Evolutionary conservation across 306 rosid genomes (phyloP), one percentile per base, ranked within the genome.

Genomic region (Corylus avellana): DNA sequence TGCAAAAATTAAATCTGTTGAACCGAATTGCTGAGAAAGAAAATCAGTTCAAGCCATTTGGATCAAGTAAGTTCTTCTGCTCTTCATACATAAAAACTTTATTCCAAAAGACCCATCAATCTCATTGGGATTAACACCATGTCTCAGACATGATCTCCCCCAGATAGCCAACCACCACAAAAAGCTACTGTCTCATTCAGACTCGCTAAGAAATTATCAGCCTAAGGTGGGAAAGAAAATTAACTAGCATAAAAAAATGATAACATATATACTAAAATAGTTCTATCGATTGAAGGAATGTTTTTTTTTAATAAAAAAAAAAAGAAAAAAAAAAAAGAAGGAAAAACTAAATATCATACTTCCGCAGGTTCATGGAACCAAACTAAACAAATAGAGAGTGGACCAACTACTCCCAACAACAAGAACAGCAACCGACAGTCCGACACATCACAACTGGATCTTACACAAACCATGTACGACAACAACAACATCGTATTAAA

Each of bases 81-180:
- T 68, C 72, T n/a, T 68, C 47, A 4, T 67, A 17, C 72, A 14
- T 67, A 67, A 67, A 22, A 64, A 14, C 47, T 64, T 64, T 35
- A 35, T 64, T 29, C 22, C 22, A 12, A 14, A 68, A 68, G 7
- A 39, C 3, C 7, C 13, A 42, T 18, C 7, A 25, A 3, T 25
- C 66, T 59, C 37, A 22, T 25, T 59, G 66, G 16, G 29, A 42
- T 4, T 59, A 29, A 12, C 27, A 25, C 35, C 66, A 22, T 59
- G 16, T 25, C 35, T 59, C 37, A 25, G 27, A 29, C 12, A 59
- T 39, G 50, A n/a, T 68, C 29, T 68, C 7, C 9, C 17, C 32
- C 72, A 68, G 27, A 37, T 62, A 29, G 44, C 69, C 42, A 12
- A 62, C 44, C 12, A 14, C 20, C 42, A 27, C 69, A 27, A 59